Evolutionary conservation across 2,329 filamentous ascomycete species (phyloP).

Genomic region (Nothopassalora personata): DNA sequence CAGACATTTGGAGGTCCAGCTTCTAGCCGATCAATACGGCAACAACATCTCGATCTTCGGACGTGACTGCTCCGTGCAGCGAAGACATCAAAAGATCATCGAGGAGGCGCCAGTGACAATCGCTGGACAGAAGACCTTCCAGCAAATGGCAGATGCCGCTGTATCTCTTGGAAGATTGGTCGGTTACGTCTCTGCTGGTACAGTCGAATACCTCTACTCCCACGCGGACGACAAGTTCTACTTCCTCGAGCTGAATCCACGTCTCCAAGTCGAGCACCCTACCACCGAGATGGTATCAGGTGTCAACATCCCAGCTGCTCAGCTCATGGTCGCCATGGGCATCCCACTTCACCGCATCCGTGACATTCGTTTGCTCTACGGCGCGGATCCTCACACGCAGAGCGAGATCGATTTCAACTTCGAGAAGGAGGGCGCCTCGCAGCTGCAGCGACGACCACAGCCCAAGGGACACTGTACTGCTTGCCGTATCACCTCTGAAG

Average conservation of each 20-base stretch:
- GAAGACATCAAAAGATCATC: conserved; percentile 99
- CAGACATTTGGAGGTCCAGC: conserved; percentile 92
- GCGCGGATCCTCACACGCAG: conserved; percentile 80
- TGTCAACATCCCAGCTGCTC: conserved; percentile 92
- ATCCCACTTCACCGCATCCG: conserved; percentile 89
- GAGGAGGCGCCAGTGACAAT: conserved; percentile 98
- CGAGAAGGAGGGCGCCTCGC: conserved; percentile 73
- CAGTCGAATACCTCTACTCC: conserved; percentile 98
- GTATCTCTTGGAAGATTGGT: conserved; percentile 90
- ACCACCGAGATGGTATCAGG: conserved; percentile 99
- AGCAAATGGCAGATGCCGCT: conserved; percentile 92
- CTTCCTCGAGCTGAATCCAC: conserved; percentile 96
- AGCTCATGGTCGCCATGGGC: conserved; percentile 99
- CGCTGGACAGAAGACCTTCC: conserved; percentile 82
- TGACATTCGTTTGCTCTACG: conserved; percentile 93
- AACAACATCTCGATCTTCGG: conserved; percentile 99
- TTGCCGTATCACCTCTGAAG: conserved; percentile 98
- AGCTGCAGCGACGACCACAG: conserved; percentile 80
- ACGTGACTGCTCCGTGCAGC: conserved; percentile 96
- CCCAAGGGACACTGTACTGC: conserved; percentile 97
- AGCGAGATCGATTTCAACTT: conserved; percentile 97
- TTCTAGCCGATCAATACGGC: conserved; percentile 96
- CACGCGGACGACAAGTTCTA: conserved; percentile 98
- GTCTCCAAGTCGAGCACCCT: conserved; percentile 98
- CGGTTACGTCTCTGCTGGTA: conserved; percentile 97